Evolutionary conservation across 805 yeast species (phyloP).

Genomic region (Candida michaelii): DNA sequence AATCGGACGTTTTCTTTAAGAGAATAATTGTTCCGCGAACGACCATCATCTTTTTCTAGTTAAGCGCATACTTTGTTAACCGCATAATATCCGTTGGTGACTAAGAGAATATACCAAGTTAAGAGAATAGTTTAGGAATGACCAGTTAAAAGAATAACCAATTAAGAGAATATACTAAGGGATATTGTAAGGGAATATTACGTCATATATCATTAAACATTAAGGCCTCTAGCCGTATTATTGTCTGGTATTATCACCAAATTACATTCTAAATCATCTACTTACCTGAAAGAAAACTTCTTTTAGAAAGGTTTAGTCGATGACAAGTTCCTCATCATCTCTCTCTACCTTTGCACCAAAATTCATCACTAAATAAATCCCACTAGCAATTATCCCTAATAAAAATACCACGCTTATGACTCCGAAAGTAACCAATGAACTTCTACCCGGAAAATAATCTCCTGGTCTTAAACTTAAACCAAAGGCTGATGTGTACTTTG

Average conservation of each 20-base stretch:
- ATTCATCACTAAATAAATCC: constrained; percentile 16
- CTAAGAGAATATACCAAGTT: too few relatives aligned
- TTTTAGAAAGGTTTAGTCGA: too few relatives aligned
- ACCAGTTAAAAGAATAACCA: too few relatives aligned
- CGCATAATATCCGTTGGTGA: constrained; percentile 4
- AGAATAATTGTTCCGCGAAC: neutral
- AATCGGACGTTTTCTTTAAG: neutral
- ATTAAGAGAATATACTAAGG: too few relatives aligned
- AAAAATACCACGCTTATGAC: constrained; percentile 41
- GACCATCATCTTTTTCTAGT: neutral
- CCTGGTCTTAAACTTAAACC: constrained; percentile 28
- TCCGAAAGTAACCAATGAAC: constrained; percentile 45
- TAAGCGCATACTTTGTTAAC: constrained; percentile 1
- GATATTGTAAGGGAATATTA: too few relatives aligned
- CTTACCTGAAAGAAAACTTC: too few relatives aligned
- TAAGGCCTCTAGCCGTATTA: too few relatives aligned
- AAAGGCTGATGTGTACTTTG: constrained; percentile 40
- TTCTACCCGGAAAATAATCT: constrained; percentile 44
- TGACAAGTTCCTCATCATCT: neutral
- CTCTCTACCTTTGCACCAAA: constrained; percentile 15
- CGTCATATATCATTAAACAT: too few relatives aligned
- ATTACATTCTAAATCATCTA: too few relatives aligned
- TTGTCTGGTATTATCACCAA: too few relatives aligned
- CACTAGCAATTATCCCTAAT: constrained; percentile 28
- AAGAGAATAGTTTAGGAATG: too few relatives aligned